Conservation (phyloP, 1,284 basidiomycete genomes). For the Earliella scabrosa region DNA sequence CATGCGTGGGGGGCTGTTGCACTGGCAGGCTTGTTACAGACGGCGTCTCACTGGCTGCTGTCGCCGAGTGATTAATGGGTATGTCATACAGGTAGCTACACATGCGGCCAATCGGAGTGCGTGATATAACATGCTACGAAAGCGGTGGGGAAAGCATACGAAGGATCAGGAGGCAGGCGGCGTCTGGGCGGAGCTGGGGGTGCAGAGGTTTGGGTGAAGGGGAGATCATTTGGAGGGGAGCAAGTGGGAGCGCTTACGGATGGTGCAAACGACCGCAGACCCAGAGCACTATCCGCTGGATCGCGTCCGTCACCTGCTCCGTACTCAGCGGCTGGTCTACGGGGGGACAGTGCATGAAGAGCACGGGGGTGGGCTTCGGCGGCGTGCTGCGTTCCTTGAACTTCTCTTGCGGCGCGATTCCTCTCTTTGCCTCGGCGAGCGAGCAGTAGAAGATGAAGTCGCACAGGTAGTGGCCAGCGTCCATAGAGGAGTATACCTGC, state of each 20-base stretch:
- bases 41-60: constrained; percentile 21
- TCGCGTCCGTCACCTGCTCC: constrained; percentile 67
- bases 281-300: constrained; percentile 63
- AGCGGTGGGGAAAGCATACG: constrained; percentile 1
- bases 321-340: constrained; percentile 62
- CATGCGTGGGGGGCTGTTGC: neutral
- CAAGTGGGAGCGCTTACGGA: constrained; percentile 8
- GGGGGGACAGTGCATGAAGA: constrained; percentile 76
- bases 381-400: constrained; percentile 41
- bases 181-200: neutral
- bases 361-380: constrained; percentile 51
- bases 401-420: constrained; percentile 56
- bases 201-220: neutral
- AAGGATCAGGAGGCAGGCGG: neutral
- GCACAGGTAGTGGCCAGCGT: constrained; percentile 78
- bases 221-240: neutral
- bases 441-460: constrained; percentile 82
- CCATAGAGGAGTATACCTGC: constrained; percentile 74
- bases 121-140: constrained; percentile 23
- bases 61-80: constrained; percentile 16
- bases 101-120: constrained; percentile 19
- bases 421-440: constrained; percentile 68
- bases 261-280: constrained; percentile 44
- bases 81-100: constrained; percentile 21
- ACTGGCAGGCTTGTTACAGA: constrained; percentile 7